Base-by-base conservation (phyloP, 805 yeast genomes). In the Hanseniaspora vineae region DNA sequence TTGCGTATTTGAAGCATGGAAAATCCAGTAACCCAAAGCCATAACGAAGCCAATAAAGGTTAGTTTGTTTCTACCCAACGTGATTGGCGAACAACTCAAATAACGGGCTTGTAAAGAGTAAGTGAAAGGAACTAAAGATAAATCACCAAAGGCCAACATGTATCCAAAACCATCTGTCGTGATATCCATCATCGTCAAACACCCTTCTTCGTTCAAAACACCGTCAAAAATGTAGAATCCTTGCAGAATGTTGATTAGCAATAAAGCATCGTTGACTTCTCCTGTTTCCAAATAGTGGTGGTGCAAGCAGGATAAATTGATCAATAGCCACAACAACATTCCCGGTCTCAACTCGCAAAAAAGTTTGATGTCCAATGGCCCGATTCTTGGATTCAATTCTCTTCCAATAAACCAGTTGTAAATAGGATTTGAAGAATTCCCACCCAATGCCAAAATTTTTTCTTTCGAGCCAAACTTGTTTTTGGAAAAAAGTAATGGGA, bases 371-470 rank as follows among this genome's bases (percentile, higher is more conserved):
- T 92, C 98, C 72, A 89, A 78, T 0, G 74, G 58, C 1, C 94
- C 92, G 50, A 85, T 69, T 55, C 97, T 73, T 29, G 97, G 98
- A 62, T 92, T 92, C 59, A 92, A 71, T 66, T 90, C 97, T 51
- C 98, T 78, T 31, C 98, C 98, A 60, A 92, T 88, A 60, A 88
- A 92, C 97, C 96, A 89, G 59, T 92, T 96, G 60, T 84, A 90
- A 10, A 90, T 55, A 0, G 65, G 54, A 54, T 76, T 79, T 0
- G 86, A 84, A 0, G 95, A 72, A 66, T 90, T 90, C 2, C 98
- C 98, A 42, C 92, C 92, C 39, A 75, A 63, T 0, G 97, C 89
- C 46, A 92, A 70, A 39, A 92, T 77, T 53, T 84, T 71, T 57
- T 85, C 92, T 11, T 68, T 69, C 0, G 80, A 76, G 0, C 72